These are phyloP conservation scores for Penicillium soppii DNA, from an alignment of 495 filamentous ascomycete genomes.

Conservation along the genomic window DNA sequence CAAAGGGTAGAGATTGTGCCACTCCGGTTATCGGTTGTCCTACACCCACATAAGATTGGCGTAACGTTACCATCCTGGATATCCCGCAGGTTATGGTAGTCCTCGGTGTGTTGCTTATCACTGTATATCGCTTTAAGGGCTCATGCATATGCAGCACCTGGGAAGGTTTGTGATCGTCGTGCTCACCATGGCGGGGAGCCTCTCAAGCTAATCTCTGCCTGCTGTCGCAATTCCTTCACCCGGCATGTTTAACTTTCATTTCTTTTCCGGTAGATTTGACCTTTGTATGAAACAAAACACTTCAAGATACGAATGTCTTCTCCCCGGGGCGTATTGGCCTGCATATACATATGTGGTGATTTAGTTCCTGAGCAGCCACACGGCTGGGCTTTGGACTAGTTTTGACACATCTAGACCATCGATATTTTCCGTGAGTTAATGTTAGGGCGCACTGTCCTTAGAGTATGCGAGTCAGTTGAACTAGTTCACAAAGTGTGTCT, in stretches of 20 bases:
- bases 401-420: not conserved
- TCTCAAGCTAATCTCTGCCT: not conserved
- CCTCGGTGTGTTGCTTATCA: not conserved
- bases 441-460: not conserved
- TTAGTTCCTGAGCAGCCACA: constrained; percentile 1
- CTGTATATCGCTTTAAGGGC: not conserved
- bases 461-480: not conserved
- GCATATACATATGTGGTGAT: not conserved
- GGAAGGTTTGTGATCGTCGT: not conserved
- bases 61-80: not conserved
- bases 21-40: not conserved
- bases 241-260: not conserved
- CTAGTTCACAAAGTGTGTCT: not conserved
- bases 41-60: not conserved
- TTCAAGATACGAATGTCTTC: too few species aligned
- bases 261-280: too few species aligned
- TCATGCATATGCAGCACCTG: not conserved
- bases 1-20: not conserved
- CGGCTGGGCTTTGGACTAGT: not conserved
- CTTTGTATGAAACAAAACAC: too few species aligned
- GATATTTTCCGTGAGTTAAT: not conserved
- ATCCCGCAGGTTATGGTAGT: not conserved
- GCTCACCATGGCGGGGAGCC: not conserved
- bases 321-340: not conserved
- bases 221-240: not conserved